A percentile compares a stretch with the other conserved stretches of the same genome.
These are phyloP conservation scores for Pseudogymnoascus sp. DNA, from an alignment of 2,329 filamentous ascomycete genomes.

Conservation along the genomic window DNA sequence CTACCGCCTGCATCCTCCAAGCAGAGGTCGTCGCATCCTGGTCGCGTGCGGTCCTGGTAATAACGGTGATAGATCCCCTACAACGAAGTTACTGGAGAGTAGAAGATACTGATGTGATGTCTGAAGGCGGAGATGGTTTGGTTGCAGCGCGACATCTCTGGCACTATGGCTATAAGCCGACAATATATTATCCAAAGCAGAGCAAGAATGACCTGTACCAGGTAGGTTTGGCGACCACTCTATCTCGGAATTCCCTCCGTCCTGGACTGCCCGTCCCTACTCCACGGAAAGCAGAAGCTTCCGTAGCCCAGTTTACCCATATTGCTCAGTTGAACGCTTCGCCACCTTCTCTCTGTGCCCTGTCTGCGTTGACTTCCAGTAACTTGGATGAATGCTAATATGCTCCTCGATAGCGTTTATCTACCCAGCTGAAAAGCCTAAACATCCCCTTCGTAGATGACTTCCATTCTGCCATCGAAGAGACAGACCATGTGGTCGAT, in stretches of 20 bases:
- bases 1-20: conserved; percentile 72
- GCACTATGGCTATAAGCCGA: conserved; percentile 85
- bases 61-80: conserved; percentile 42
- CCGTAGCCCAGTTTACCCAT: not conserved
- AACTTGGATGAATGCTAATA: conserved; percentile 11
- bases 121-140: conserved; percentile 78
- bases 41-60: conserved; percentile 85
- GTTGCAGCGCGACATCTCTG: conserved; percentile 87
- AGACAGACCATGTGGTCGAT: conserved; percentile 77
- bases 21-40: conserved; percentile 63
- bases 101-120: not conserved
- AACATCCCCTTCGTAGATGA: conserved; percentile 77
- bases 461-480: conserved; percentile 58
- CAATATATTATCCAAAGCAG: conserved; percentile 87
- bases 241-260: not conserved
- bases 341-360: not conserved
- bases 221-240: conserved; percentile 37
- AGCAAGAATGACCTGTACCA: conserved; percentile 85
- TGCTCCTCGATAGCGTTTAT: conserved; percentile 55
- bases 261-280: not conserved
- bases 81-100: not conserved
- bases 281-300: not conserved
- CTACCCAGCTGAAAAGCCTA: conserved; percentile 77
- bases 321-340: conserved; percentile 11
- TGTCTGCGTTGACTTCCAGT: not conserved